These are phyloP conservation scores for Apiotrichum gracile DNA, from an alignment of 1,284 basidiomycete genomes.

Conservation along the genomic window DNA sequence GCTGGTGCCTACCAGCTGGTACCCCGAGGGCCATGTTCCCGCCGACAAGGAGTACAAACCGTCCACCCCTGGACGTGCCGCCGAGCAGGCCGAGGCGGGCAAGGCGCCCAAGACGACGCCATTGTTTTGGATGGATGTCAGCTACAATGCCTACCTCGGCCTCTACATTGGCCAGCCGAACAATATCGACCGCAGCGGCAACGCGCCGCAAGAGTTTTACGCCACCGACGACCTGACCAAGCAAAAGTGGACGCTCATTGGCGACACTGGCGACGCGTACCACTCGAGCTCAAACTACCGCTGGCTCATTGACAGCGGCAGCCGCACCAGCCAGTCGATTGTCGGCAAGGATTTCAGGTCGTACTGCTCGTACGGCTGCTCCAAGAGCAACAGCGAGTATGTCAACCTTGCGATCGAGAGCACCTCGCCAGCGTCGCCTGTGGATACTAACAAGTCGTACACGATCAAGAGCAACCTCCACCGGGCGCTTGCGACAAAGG, in stretches of 20 bases:
- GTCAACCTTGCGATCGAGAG: conserved; percentile 4
- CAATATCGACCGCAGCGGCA: not conserved
- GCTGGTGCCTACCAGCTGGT: not conserved
- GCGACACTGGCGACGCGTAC: conserved; percentile 86
- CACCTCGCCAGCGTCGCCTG: not conserved
- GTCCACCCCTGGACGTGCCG: not conserved
- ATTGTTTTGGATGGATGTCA: conserved; percentile 8
- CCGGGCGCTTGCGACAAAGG: not conserved
- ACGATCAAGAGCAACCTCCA: not conserved
- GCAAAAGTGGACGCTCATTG: conserved; percentile 54
- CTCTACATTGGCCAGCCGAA: conserved; percentile 5
- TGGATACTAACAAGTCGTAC: not conserved
- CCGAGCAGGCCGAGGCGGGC: conserved; percentile 1
- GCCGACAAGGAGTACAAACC: conserved; percentile 2
- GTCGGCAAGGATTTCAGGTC: conserved; percentile 6
- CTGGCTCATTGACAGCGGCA: conserved; percentile 4
- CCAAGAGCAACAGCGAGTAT: not conserved
- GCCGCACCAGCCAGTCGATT: not conserved
- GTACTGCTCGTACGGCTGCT: conserved; percentile 7
- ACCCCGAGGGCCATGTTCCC: not conserved
- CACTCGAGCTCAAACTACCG: conserved; percentile 52
- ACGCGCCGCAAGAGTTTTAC: conserved; percentile 3
- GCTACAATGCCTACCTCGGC: conserved; percentile 6
- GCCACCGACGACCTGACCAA: conserved; percentile 6
- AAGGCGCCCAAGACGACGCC: not conserved